Conservation (phyloP, 2,329 filamentous ascomycete genomes). For the Fusarium protoensiforme region DNA sequence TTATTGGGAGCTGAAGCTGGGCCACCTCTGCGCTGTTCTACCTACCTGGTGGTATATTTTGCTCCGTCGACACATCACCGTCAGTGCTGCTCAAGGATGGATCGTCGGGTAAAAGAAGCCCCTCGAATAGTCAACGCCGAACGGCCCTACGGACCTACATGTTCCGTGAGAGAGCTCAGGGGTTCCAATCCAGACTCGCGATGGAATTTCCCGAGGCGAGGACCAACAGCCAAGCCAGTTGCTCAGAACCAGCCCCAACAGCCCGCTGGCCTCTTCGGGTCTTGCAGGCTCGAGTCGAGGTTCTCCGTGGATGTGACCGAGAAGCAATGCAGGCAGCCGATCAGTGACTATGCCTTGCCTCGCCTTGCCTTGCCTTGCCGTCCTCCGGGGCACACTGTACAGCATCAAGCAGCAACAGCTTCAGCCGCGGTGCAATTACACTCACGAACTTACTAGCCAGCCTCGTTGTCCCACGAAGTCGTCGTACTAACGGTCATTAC, state of each 20-base stretch:
- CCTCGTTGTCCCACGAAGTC: neutral
- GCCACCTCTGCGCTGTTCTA: neutral
- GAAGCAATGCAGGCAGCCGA: conserved; percentile 4
- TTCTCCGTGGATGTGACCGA: conserved; percentile 1
- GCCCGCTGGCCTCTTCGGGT: neutral
- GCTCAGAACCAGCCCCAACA: neutral
- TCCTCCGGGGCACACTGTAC: neutral
- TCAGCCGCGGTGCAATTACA: neutral
- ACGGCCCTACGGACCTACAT: neutral
- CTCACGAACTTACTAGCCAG: neutral
- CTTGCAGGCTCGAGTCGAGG: conserved; percentile 5
- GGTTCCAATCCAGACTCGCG: conserved; percentile 2
- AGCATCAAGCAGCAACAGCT: conserved; percentile 4
- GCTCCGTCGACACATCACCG: neutral
- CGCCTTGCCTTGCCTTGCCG: neutral
- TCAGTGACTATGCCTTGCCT: neutral
- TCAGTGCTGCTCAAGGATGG: conserved; percentile 3
- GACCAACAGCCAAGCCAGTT: conserved; percentile 8
- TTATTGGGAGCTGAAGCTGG: neutral
- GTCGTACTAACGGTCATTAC: neutral
- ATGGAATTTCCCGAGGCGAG: conserved; percentile 1
- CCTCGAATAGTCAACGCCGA: neutral
- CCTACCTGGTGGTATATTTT: neutral
- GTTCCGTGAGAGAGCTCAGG: conserved; percentile 3
- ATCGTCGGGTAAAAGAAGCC: conserved; percentile 7